Evolutionary conservation across 2,329 filamentous ascomycete species (phyloP).

Genomic region (Microcyclosporella mali): DNA sequence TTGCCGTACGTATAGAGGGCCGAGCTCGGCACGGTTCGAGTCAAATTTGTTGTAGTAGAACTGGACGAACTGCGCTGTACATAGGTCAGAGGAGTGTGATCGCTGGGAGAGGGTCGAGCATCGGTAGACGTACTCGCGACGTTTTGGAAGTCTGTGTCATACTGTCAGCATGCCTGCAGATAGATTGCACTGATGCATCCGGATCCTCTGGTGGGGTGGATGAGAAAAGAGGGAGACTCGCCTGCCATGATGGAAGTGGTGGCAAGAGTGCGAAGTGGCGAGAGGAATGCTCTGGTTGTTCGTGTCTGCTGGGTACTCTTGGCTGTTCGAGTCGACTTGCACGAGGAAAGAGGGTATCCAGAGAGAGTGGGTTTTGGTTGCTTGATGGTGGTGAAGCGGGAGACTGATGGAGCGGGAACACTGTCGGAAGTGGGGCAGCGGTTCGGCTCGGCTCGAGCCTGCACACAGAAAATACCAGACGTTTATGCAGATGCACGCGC

Average conservation of each 20-base stretch:
- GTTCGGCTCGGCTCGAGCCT: too few species aligned
- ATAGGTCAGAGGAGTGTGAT: slow-evolving; percentile 2
- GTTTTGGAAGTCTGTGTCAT: slow-evolving; percentile 27
- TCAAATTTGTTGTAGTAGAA: slow-evolving; percentile 94
- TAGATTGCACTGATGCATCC: too few species aligned
- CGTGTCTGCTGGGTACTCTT: not conserved
- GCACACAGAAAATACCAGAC: too few species aligned
- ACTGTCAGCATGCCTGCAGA: not conserved
- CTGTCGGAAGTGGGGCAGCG: too few species aligned
- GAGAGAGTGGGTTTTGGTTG: too few species aligned
- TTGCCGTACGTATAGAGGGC: slow-evolving; percentile 69
- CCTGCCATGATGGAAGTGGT: not conserved
- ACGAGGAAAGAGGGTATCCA: too few species aligned
- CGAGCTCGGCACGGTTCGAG: slow-evolving; percentile 57
- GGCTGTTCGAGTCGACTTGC: not conserved
- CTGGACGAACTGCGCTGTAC: slow-evolving; percentile 75
- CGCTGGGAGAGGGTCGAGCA: not conserved
- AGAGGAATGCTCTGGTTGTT: not conserved
- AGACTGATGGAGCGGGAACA: too few species aligned
- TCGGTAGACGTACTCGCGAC: slow-evolving; percentile 27
- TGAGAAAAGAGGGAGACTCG: not conserved
- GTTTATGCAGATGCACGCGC: too few species aligned
- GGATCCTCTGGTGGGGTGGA: too few species aligned
- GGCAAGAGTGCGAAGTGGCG: not conserved
- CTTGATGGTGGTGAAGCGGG: too few species aligned